Base-by-base conservation (phyloP, 805 yeast species). In the Dipodascopsis uninucleata region DNA sequence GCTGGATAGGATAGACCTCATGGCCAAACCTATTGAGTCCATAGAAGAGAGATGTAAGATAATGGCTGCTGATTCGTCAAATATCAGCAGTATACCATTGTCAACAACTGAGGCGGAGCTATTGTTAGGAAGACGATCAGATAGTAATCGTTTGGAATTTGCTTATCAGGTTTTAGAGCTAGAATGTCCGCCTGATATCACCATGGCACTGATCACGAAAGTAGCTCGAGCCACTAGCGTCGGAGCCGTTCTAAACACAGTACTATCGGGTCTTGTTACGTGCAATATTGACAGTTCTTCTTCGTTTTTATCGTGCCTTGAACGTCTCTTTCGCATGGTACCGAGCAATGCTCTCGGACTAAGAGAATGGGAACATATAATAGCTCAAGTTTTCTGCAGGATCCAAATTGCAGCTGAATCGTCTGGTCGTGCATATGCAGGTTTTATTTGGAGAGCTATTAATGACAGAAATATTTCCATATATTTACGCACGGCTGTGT, bases 311-410 rank as follows among this genome's bases (percentile, higher is more conserved):
- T 7, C 23, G 33, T 41, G 42, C 17, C 17, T 41, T 14, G 17
- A 28, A 28, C 12, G 34, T 2, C 25, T 41, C 16, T 5, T 17
- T n/a, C n/a, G n/a, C n/a, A n/a, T n/a, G n/a, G n/a, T n/a, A n/a
- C n/a, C n/a, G n/a, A n/a, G n/a, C 20, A 16, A n/a, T 4, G 33
- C 16, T 17, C 28, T 32, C 25, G 31, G 26, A 7, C 26, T 41
- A 10, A 34, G 28, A n/a, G 45, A 41, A 17, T 29, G 45, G 6
- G 45, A 41, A 10, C 40, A 41, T 18, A n/a, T 41, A 28, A 10
- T 25, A 20, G 25, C 26, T 10, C 24, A 26, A 17, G 16, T 41
- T 10, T 41, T 41, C 17, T 25, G 40, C n/a, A 16, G 16, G 18
- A 7, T 41, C 20, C 39, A 41, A n/a, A 14, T 5, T n/a, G 33